Percentiles rank a stretch among this genome's conserved stretches.
Conservation (phyloP, 768 basidiomycete species). For the Russula sp. region DNA sequence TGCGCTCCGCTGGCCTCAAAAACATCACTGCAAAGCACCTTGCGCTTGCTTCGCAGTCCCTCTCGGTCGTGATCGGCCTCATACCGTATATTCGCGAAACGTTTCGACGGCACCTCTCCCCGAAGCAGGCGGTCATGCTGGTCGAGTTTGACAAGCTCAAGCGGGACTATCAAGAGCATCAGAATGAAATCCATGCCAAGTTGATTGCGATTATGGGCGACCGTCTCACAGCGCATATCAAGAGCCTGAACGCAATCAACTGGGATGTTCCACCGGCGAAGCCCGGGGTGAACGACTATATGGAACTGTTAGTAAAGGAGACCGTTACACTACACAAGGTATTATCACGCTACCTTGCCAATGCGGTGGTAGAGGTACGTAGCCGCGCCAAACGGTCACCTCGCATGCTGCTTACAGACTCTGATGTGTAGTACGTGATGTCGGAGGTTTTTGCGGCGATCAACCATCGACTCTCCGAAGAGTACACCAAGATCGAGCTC, state of each 20-base stretch:
- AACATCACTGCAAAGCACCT: conserved; percentile 99
- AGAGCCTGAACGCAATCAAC: conserved; percentile 67
- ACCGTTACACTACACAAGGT: conserved; percentile 95
- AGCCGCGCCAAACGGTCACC: neutral
- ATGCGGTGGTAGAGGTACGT: conserved; percentile 75
- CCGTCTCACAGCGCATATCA: conserved; percentile 78
- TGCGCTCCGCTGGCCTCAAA: conserved; percentile 94
- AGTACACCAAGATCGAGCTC: conserved; percentile 75
- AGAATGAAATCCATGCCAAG: conserved; percentile 97
- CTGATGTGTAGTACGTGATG: conserved; percentile 69
- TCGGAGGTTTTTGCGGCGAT: conserved; percentile 90
- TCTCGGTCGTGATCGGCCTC: conserved; percentile 89
- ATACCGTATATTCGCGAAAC: conserved; percentile 95
- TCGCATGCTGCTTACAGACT: neutral
- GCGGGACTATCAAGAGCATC: conserved; percentile 98
- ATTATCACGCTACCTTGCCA: conserved; percentile 79
- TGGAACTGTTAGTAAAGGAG: conserved; percentile 90
- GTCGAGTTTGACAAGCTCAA: conserved; percentile 98
- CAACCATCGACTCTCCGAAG: conserved; percentile 83
- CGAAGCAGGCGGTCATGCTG: conserved; percentile 94
- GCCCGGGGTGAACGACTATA: conserved; percentile 77
- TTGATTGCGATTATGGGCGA: conserved; percentile 98
- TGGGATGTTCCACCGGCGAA: conserved; percentile 63
- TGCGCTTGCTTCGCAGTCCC: conserved; percentile 90
- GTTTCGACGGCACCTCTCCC: conserved; percentile 86